A percentile compares a stretch with the other conserved stretches of the same genome.
Conservation (phyloP, 2,329 filamentous ascomycete genomes). For the Pseudogymnoascus sp. region DNA sequence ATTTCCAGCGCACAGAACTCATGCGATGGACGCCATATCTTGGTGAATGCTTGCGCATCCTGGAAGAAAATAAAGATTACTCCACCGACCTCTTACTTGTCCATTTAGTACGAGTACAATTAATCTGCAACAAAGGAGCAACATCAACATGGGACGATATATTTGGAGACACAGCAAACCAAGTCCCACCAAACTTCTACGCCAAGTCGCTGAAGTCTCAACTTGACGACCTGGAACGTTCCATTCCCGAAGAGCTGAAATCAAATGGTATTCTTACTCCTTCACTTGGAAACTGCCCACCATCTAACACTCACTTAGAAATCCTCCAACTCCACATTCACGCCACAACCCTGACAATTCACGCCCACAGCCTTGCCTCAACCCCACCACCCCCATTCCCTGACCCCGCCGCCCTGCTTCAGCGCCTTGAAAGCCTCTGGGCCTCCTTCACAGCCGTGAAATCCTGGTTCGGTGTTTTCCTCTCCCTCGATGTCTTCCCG, state of each 20-base stretch:
- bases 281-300: background rate
- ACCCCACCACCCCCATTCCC: background rate
- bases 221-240: background rate
- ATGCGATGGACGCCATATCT: conserved; percentile 13
- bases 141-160: background rate
- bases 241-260: background rate
- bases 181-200: background rate
- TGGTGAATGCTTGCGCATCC: conserved; percentile 9
- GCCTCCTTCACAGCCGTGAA: background rate
- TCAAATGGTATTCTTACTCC: background rate
- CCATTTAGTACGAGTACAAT: conserved; percentile 8
- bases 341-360: background rate
- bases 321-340: background rate
- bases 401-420: background rate
- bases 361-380: background rate
- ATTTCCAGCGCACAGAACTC: conserved; percentile 12
- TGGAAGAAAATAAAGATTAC: conserved; percentile 10
- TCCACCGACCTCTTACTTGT: conserved; percentile 9
- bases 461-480: background rate
- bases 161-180: background rate
- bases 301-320: background rate
- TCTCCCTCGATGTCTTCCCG: background rate
- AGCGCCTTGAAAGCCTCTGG: background rate
- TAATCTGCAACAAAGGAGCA: background rate
- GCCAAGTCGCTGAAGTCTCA: background rate